These are phyloP conservation scores for Candida loeiensis DNA, from an alignment of 805 yeast genomes.

Conservation along the genomic window DNA sequence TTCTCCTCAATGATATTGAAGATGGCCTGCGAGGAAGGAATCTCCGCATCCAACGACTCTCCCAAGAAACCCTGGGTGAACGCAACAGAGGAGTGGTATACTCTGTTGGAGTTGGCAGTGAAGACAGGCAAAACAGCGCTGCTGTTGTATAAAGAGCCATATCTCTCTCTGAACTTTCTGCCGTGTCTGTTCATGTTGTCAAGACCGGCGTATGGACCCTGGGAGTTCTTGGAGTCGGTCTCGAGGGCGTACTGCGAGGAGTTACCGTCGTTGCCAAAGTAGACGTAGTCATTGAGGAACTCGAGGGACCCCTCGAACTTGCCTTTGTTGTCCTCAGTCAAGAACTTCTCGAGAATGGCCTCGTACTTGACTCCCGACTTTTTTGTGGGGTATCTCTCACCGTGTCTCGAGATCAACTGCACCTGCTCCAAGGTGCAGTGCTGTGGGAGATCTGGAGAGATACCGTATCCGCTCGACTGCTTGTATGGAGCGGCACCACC, in stretches of 20 bases:
- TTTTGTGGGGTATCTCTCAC: conserved; percentile 67
- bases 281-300: conserved; percentile 52
- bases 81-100: conserved; percentile 49
- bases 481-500: conserved; percentile 60
- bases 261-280: conserved; percentile 30
- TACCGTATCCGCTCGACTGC: conserved; percentile 50
- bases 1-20: conserved; percentile 46
- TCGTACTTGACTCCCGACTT: conserved; percentile 26
- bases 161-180: conserved; percentile 43
- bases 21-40: conserved; percentile 18
- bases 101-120: conserved; percentile 53
- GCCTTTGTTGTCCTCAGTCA: conserved; percentile 12
- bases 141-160: conserved; percentile 43
- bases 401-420: conserved; percentile 72
- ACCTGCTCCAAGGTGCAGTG: conserved; percentile 62
- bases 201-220: conserved; percentile 51
- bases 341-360: conserved; percentile 23
- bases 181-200: conserved; percentile 50
- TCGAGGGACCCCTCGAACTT: conserved; percentile 46
- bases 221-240: conserved; percentile 43
- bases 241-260: conserved; percentile 46
- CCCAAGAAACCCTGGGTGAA: conserved; percentile 62
- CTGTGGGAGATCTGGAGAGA: conserved; percentile 46
- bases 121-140: conserved; percentile 46
- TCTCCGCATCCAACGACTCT: conserved; percentile 29